Conservation (phyloP, 2,329 filamentous ascomycete genomes). For the Cordyceps farinosa region DNA sequence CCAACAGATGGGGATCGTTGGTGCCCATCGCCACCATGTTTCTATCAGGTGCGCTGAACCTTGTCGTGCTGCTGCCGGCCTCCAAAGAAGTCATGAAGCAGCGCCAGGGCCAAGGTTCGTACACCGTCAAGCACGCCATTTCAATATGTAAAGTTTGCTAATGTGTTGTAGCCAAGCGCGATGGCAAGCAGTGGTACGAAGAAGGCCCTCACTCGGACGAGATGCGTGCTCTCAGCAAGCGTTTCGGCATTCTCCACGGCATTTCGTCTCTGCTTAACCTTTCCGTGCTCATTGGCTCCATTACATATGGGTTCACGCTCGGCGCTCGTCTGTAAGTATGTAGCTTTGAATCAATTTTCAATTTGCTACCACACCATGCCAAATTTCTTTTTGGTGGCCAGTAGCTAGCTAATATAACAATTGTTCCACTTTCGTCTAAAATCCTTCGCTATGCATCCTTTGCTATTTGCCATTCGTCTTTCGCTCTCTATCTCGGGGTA, state of each 20-base stretch:
- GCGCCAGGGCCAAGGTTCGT: conserved; percentile 72
- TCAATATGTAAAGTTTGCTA: not conserved
- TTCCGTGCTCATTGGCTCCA: conserved; percentile 60
- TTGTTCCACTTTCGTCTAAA: not conserved
- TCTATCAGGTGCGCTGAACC: conserved; percentile 67
- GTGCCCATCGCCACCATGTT: conserved; percentile 68
- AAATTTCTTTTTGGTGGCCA: not conserved
- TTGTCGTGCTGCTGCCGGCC: conserved; percentile 67
- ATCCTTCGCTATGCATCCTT: not conserved
- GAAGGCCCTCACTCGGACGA: conserved; percentile 74
- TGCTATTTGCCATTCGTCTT: not conserved
- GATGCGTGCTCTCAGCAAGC: conserved; percentile 76
- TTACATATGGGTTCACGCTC: conserved; percentile 76
- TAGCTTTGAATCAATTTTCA: not conserved
- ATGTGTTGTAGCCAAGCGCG: conserved; percentile 63
- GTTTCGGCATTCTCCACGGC: conserved; percentile 77
- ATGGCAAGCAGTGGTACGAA: conserved; percentile 85
- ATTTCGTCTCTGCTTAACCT: conserved; percentile 78
- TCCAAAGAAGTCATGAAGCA: conserved; percentile 72
- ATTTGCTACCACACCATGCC: not conserved
- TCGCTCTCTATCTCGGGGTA: not conserved
- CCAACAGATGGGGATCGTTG: conserved; percentile 62
- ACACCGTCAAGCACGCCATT: conserved; percentile 9
- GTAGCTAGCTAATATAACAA: not conserved
- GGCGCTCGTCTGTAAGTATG: conserved; percentile 41